Base-by-base conservation (phyloP, 257 asterid genomes). In the Solanum gandarillasii region DNA sequence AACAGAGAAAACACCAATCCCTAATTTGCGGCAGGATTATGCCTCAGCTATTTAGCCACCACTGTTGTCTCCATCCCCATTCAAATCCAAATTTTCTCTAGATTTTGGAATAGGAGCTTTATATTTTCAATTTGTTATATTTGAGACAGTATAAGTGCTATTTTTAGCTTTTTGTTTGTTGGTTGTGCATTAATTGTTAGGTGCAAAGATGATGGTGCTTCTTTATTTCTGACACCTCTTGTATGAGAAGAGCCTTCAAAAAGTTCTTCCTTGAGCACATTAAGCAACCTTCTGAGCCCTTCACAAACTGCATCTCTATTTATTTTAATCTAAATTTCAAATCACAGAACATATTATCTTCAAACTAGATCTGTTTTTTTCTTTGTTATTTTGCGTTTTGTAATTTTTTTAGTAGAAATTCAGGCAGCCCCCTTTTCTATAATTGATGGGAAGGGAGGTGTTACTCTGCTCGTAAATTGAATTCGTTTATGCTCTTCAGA, bases 221-320 rank as follows among this genome's bases (percentile, higher is more conserved):
- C 31, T 74, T 60, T 60, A 85, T 84, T 94, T 95, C 96, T 93
- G 98, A 94, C 98, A 94, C 98, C 98, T 95, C 98, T 94, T 94
- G 96, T 96, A 95, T 95, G 98, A 96, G 98, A 90, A 89, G 93
- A 84, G 94, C 67, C 90, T 83, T 83, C 23, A 35, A 76, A 29
- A 43, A 88, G 25, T 88, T 92, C 93, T 95, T 93, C 97, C 2
- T 36, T 96, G 99, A 95, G 94, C 98, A 95, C 88, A 92, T 85
- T n/a, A 91, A 89, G 98, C 98, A 96, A 68, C 93, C 93, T 34
- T 91, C 98, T 94, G 98, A 93, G 95, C 91, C 89, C 67, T 39
- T 25, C 62, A 16, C 62, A 52, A 16, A 52, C 3, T 48, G 2
- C 7, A 48, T 48, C 8, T 5, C 60, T 48, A 5, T 48, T 52